A percentile compares a stretch with the other conserved stretches of the same genome.
Evolutionary conservation across 1,284 basidiomycete genomes (phyloP).

Genomic region (Tilletia caries): DNA sequence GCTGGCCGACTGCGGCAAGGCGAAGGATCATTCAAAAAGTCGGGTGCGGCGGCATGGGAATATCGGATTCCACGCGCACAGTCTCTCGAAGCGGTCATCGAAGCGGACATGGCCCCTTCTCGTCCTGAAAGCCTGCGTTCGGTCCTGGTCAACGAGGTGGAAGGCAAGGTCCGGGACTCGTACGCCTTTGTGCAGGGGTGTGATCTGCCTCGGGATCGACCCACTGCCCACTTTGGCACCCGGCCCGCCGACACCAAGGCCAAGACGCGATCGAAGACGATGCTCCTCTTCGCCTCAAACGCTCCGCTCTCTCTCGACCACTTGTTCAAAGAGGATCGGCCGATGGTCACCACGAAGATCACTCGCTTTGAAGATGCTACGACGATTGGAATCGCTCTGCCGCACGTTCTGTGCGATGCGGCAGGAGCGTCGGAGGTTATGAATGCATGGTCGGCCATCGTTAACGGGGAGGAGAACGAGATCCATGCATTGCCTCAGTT

Average conservation of each 20-base stretch:
- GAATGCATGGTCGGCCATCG: not conserved
- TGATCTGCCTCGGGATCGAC: not conserved
- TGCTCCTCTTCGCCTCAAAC: not conserved
- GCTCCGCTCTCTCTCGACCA: not conserved
- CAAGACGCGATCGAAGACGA: not conserved
- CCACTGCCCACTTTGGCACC: not conserved
- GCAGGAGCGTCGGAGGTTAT: not conserved
- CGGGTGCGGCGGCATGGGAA: not conserved
- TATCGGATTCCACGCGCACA: not conserved
- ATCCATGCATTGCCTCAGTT: not conserved
- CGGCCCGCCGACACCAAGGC: not conserved
- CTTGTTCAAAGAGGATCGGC: slow-evolving; percentile 6
- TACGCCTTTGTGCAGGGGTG: not conserved
- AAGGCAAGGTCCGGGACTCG: not conserved
- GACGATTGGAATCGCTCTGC: not conserved
- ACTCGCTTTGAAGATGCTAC: not conserved
- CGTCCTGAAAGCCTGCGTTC: not conserved
- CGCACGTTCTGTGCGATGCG: not conserved
- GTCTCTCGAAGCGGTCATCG: not conserved
- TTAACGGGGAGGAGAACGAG: not conserved
- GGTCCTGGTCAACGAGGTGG: not conserved
- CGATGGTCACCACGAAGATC: not conserved
- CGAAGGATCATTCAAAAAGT: not conserved
- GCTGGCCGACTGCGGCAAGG: not conserved
- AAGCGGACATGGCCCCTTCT: not conserved